Evolutionary conservation across 2,329 filamentous ascomycete species (phyloP).

Genomic region (Diaporthe helianthi): DNA sequence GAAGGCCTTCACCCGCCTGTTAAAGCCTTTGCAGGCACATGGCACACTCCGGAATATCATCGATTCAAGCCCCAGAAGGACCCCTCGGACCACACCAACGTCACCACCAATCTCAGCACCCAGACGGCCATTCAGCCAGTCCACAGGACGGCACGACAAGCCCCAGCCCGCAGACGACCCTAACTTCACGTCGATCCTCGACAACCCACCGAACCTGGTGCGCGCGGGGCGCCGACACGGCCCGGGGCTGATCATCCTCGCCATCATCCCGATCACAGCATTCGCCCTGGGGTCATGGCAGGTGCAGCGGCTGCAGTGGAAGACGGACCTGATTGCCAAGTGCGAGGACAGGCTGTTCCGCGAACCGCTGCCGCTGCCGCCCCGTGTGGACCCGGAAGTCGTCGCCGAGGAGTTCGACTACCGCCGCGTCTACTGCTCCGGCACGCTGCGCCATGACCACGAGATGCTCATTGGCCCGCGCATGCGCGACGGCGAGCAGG

Average conservation of each 20-base stretch:
- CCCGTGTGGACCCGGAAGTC: conserved; percentile 80
- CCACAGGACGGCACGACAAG: conserved; percentile 33
- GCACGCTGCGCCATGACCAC: conserved; percentile 81
- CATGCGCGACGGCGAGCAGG: conserved; percentile 86
- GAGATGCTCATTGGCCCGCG: conserved; percentile 97
- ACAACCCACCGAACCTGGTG: conserved; percentile 83
- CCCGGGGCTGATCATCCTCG: conserved; percentile 80
- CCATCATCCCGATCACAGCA: conserved; percentile 88
- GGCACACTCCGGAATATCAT: conserved; percentile 14
- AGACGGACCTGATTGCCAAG: conserved; percentile 87
- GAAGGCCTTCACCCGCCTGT: conserved; percentile 31
- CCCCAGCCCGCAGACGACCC: conserved; percentile 73
- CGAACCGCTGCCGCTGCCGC: conserved; percentile 83
- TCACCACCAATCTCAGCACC: not conserved
- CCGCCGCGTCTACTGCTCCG: conserved; percentile 78
- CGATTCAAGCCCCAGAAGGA: not conserved
- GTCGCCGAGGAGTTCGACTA: conserved; percentile 89
- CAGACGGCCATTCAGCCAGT: conserved; percentile 42
- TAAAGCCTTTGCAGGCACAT: conserved; percentile 21
- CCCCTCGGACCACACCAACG: conserved; percentile 15
- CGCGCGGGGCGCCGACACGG: conserved; percentile 77
- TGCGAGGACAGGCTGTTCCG: conserved; percentile 91
- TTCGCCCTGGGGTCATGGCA: conserved; percentile 95
- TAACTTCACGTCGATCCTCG: conserved; percentile 83
- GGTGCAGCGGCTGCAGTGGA: conserved; percentile 90